Percentiles rank a stretch among this genome's conserved stretches.
phyloP scores from a whole-genome alignment of 1,284 basidiomycete species.

The Sphagnurus paluster region DNA sequence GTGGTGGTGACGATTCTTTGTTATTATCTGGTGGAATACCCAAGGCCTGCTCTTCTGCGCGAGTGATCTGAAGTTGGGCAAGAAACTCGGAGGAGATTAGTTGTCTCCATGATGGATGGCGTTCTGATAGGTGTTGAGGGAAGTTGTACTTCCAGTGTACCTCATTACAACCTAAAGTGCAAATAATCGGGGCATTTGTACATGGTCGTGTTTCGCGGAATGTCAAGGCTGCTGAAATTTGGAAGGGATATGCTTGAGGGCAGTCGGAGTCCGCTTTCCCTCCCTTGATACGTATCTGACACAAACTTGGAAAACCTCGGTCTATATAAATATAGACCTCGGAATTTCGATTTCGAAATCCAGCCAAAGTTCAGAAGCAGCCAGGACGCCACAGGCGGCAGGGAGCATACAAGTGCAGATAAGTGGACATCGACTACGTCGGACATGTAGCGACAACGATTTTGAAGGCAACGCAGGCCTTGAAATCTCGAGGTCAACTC shows the following conservation, averaged over 20 bases:
- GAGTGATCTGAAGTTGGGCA: neutral
- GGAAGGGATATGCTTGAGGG: neutral
- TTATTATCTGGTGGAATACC: slow-evolving; percentile 2
- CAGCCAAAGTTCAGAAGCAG: too few species aligned
- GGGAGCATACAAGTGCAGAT: too few species aligned
- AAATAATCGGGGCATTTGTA: slow-evolving; percentile 1
- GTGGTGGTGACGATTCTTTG: neutral
- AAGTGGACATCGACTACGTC: too few species aligned
- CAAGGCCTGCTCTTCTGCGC: neutral
- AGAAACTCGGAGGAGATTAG: neutral
- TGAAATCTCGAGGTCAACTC: too few species aligned
- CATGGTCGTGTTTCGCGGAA: neutral
- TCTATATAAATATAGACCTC: too few species aligned
- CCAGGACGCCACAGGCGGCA: too few species aligned
- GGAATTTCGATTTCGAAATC: too few species aligned
- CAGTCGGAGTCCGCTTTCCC: neutral
- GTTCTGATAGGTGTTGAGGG: neutral
- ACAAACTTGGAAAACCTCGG: too few species aligned
- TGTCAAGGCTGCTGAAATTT: neutral
- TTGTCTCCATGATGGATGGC: slow-evolving; percentile 2
- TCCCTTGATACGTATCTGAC: too few species aligned
- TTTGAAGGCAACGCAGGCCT: too few species aligned
- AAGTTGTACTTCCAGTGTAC: slow-evolving; percentile 6
- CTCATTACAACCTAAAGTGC: neutral
- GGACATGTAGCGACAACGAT: too few species aligned